These are phyloP conservation scores for Trypanosoma lewisi DNA, from an alignment of 208 protist species.

Conservation along the genomic window DNA sequence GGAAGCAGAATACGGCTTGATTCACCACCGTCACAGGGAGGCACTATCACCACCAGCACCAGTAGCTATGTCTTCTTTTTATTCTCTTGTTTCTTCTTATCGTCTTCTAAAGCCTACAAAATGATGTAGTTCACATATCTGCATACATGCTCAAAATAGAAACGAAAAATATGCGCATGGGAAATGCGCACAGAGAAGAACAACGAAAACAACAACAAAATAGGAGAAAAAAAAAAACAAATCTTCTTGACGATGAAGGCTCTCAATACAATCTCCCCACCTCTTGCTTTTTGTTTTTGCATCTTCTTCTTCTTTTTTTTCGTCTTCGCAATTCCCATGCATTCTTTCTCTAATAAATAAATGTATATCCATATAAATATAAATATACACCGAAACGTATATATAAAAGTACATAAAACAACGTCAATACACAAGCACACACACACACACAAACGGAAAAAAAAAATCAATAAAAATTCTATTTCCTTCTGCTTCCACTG, in stretches of 20 bases:
- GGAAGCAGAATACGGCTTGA: no score
- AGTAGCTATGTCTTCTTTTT: no score
- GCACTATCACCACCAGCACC: not conserved
- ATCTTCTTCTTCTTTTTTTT: not conserved
- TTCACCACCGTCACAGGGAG: no score
- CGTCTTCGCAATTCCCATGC: no score
- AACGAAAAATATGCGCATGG: no score
- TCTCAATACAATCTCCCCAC: not conserved
- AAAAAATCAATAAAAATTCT: conserved; percentile 5
- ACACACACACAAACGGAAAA: not conserved
- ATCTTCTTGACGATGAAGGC: not conserved
- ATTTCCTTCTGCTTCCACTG: conserved; percentile 33
- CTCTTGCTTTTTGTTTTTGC: not conserved
- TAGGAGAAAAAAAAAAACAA: not conserved
- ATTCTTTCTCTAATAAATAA: not conserved
- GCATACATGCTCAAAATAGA: no score
- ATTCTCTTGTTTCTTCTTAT: no score
- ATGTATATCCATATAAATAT: not conserved
- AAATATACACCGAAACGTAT: not conserved
- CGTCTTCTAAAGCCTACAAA: no score
- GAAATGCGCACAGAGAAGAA: not conserved
- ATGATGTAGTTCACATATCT: no score
- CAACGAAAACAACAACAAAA: not conserved
- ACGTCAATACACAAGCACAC: not conserved
- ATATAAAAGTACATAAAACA: no score